Evolutionary conservation across 2,329 filamentous ascomycete species (phyloP).

Genomic region (Exophiala bonariae): DNA sequence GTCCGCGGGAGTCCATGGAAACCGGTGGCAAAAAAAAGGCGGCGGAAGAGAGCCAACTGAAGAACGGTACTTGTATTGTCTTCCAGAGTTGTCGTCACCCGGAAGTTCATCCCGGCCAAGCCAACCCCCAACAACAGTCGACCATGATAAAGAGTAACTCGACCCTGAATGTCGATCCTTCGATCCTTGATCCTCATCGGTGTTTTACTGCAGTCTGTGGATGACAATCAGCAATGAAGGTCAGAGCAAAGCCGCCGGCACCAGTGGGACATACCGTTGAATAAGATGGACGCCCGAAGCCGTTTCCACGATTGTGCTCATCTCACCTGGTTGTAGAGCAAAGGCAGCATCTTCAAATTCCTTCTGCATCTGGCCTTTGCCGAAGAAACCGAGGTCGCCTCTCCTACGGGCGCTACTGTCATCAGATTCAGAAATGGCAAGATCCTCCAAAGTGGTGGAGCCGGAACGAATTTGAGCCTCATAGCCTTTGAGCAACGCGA

Average conservation of each 20-base stretch:
- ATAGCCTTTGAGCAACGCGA: slow-evolving; percentile 71
- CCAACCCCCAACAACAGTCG: no score
- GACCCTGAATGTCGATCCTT: no score
- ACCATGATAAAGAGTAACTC: no score
- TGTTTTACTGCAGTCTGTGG: slow-evolving; percentile 20
- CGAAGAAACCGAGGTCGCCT: slow-evolving; percentile 94
- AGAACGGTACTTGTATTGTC: no score
- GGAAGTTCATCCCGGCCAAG: no score
- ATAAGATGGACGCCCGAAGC: slow-evolving; percentile 95
- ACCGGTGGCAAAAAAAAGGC: no score
- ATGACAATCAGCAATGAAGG: slow-evolving; percentile 8
- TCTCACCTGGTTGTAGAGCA: slow-evolving; percentile 78
- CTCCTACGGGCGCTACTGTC: slow-evolving; percentile 93
- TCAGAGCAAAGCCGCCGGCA: neutral
- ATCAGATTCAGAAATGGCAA: slow-evolving; percentile 87
- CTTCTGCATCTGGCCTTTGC: slow-evolving; percentile 94
- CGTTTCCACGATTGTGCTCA: slow-evolving; percentile 86
- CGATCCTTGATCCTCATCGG: neutral
- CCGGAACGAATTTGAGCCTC: slow-evolving; percentile 75
- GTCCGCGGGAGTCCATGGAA: no score
- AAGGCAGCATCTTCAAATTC: slow-evolving; percentile 98
- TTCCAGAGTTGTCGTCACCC: no score
- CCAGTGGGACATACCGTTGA: slow-evolving; percentile 67
- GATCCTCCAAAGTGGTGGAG: slow-evolving; percentile 69
- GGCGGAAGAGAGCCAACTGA: no score